Conservation (phyloP, 148 eudicot species). For the Fallopia convolvulus region DNA sequence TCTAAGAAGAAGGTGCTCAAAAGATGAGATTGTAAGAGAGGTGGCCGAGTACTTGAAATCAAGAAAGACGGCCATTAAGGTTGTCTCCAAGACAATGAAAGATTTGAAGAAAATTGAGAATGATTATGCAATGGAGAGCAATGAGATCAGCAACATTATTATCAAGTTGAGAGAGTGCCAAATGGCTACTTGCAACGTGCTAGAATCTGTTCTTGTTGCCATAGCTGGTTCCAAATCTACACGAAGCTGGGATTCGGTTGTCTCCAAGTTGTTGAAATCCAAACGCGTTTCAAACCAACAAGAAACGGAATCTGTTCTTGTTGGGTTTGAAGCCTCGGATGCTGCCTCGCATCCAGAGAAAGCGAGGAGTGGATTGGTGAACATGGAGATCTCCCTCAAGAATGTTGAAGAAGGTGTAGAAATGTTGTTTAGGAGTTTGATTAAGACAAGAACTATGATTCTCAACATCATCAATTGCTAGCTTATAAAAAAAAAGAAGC, state of each 20-base stretch:
- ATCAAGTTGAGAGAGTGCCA: neutral
- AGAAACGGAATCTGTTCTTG: neutral
- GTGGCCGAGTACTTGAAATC: conserved; percentile 14
- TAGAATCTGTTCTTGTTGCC: neutral
- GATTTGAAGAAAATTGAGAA: conserved; percentile 7
- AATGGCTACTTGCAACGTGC: neutral
- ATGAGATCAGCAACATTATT: neutral
- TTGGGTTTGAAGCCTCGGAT: conserved; percentile 1
- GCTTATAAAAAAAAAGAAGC: neutral
- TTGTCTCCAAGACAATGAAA: conserved; percentile 17
- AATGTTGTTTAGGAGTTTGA: conserved; percentile 1
- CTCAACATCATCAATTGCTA: conserved; percentile 1
- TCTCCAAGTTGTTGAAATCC: conserved; percentile 1
- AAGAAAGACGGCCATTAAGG: conserved; percentile 21
- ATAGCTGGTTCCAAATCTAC: neutral
- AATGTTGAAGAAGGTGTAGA: neutral
- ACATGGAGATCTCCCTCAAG: conserved; percentile 5
- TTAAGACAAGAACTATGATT: neutral
- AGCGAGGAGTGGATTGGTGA: neutral
- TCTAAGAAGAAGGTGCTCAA: neutral
- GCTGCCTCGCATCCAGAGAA: neutral
- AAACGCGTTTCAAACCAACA: neutral
- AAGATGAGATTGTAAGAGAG: conserved; percentile 11
- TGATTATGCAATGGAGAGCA: neutral
- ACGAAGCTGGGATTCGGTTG: neutral